Evolutionary conservation across 1,139 yeast species (phyloP), one percentile per base, ranked within the genome.

Genomic region (Ogataea hybrid): DNA sequence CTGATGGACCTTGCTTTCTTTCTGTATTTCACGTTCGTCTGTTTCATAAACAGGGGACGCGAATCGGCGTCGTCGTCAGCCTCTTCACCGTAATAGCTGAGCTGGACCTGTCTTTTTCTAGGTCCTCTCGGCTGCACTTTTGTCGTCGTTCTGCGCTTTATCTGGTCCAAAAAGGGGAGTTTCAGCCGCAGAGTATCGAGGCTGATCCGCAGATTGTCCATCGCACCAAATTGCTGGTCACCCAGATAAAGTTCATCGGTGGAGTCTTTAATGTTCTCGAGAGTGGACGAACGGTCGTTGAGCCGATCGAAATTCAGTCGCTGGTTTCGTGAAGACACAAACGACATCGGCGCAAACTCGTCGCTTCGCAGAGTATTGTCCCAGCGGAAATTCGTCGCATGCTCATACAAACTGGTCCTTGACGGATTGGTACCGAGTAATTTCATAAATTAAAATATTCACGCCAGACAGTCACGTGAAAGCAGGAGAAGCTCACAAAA

Each of bases 61-160:
- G 20, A 25, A 11, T 37, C 40, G 2, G 27, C 17, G 5, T 35
- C 41, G 9, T 29, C 39, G 11, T 11, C 28, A 8, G 43, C 39
- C 2, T 47, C 53, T 30, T 50, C 53, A 8, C 46, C 53, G 30
- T 49, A 50, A 27, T 50, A 50, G 32, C 28, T 31, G 12, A 50
- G 25, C 22, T 34, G 42, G 8, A 50, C 29, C 23, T 40, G 45
- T 8, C 41, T 25, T 32, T 39, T 42, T n/a, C 12, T 34, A 10
- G 23, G 9, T 15, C 17, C 15, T 8, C 12, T 14, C 6, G 27
- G 23, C 20, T 17, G 18, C 20, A 10, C n/a, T 23, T 31, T 17
- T n/a, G 25, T 5, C 6, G 6, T n/a, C 11, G 25, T 4, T 11
- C 9, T 27, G 7, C 16, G 12, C 11, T 27, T 12, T 4, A 35